Evolutionary conservation across 2,329 filamentous ascomycete species (phyloP).

Genomic region (Fusarium circinatum): DNA sequence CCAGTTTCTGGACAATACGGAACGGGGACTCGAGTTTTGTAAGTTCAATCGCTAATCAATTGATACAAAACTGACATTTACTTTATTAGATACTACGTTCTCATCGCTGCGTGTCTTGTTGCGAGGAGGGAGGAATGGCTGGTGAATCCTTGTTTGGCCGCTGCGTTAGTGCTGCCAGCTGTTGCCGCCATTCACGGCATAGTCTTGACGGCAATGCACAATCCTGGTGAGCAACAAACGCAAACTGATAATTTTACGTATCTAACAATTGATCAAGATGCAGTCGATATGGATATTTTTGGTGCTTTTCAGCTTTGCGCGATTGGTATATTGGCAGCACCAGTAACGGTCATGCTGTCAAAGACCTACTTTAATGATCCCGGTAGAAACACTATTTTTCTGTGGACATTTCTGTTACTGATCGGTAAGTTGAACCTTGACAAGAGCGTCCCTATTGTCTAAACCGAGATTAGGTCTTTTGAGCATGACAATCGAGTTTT

Average conservation of each 20-base stretch:
- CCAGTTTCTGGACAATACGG: slow-evolving; percentile 68
- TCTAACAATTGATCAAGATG: slow-evolving; percentile 52
- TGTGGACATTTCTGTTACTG: slow-evolving; percentile 71
- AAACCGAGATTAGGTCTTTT: slow-evolving; percentile 58
- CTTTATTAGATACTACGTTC: slow-evolving; percentile 66
- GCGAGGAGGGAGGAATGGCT: slow-evolving; percentile 71
- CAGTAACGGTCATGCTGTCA: slow-evolving; percentile 69
- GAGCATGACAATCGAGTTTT: slow-evolving; percentile 73
- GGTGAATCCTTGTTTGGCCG: slow-evolving; percentile 70
- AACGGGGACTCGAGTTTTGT: slow-evolving; percentile 63
- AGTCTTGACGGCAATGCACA: slow-evolving; percentile 67
- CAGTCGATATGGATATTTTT: slow-evolving; percentile 74
- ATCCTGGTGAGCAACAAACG: slow-evolving; percentile 58
- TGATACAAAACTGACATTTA: background rate
- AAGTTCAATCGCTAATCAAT: slow-evolving; percentile 33
- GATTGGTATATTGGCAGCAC: slow-evolving; percentile 72
- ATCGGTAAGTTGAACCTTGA: slow-evolving; percentile 56
- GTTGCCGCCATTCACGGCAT: slow-evolving; percentile 73
- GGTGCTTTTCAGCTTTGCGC: slow-evolving; percentile 75
- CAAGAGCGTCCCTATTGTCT: too few relatives aligned
- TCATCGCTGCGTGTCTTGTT: slow-evolving; percentile 71
- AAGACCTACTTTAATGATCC: slow-evolving; percentile 72
- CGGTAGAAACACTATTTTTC: slow-evolving; percentile 72
- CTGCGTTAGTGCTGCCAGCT: slow-evolving; percentile 70
- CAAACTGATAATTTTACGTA: accelerated